phyloP scores from a whole-genome alignment of 495 filamentous ascomycete genomes.

The Cetradonia linearis region DNA sequence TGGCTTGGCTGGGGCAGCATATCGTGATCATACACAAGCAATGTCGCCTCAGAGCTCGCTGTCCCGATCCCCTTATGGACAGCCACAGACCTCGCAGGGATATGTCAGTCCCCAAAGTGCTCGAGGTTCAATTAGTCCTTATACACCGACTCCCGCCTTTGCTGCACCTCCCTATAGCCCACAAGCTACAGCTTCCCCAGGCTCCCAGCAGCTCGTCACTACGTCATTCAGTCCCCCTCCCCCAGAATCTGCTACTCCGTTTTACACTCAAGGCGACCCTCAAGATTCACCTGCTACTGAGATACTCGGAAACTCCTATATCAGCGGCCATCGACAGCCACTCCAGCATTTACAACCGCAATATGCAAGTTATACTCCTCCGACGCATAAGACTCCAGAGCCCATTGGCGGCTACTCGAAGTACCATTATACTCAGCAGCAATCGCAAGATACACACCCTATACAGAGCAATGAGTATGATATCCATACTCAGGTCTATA shows the following conservation, averaged over 20 bases:
- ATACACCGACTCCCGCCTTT: conserved; percentile 26
- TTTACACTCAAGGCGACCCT: conserved; percentile 29
- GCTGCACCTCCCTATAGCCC: conserved; percentile 40
- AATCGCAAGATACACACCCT: conserved; percentile 30
- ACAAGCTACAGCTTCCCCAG: conserved; percentile 1
- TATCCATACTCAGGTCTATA: conserved; percentile 68
- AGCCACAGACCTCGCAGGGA: conserved; percentile 22
- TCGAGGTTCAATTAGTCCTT: conserved; percentile 16
- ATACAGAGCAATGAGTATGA: conserved; percentile 42
- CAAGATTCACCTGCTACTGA: conserved; percentile 23
- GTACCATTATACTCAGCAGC: conserved; percentile 42
- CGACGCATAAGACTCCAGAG: conserved; percentile 22
- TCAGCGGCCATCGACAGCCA: conserved; percentile 21
- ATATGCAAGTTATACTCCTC: conserved; percentile 28
- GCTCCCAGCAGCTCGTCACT: conserved; percentile 13
- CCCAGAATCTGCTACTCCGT: conserved; percentile 38
- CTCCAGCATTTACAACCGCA: conserved; percentile 28
- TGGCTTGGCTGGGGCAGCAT: conserved; percentile 58
- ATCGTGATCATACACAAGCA: conserved; percentile 46
- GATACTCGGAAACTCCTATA: conserved; percentile 24
- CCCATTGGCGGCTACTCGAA: conserved; percentile 45
- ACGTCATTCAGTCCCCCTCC: conserved; percentile 26
- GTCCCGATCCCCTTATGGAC: conserved; percentile 24
- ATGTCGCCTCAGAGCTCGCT: conserved; percentile 24
- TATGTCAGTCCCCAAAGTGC: conserved; percentile 27